Base-by-base conservation (phyloP, 2,329 filamentous ascomycete genomes). In the Aspergillus aculeatus region DNA sequence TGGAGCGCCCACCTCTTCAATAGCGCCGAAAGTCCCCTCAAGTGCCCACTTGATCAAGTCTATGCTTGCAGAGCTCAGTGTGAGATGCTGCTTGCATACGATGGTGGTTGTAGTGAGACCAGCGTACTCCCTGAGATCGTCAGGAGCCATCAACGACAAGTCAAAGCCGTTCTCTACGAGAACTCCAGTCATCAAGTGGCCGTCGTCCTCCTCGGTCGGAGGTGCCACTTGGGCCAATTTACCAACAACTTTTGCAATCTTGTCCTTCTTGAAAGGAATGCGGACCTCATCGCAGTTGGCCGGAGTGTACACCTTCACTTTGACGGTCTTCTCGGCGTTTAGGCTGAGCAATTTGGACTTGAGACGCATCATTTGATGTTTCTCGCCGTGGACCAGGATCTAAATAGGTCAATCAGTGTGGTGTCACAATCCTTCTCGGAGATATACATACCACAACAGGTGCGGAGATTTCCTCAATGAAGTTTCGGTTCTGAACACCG, bases 151-250 rank as follows among this genome's bases (percentile, higher is more conserved):
- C 35, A 99, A 82, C 0, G 91, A 96, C 72, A 99, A 86, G 75
- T 98, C 96, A 77, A 99, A 98, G 74, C 97, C 95, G 73, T 96
- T 98, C 68, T 98, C 94, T 7, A 99, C 93, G 16, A 99, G 83
- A 0, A 99, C 95, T 29, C 95, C 95, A 0, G 89, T 90, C 68
- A 99, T 86, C 48, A 98, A 81, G 57, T 84, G 81, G 5, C 79
- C 74, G n/a, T 82, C 78, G 38, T 77, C 74, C 57, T 76, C 59
- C 29, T 75, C 70, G 14, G 75, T 72, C 16, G 91, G 89, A 2
- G 91, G 91, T 2, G 89, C 84, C 52, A 94, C 87, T 32, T 92
- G 86, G 7, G 95, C 95, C 12, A 99, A 84, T 73, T 93, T 94
- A 66, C 95, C 95, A 7, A 99, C 95, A 0, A 99, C 95, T 75